Percentiles rank a stretch among this genome's conserved stretches.
phyloP scores from a whole-genome alignment of 495 filamentous ascomycete genomes.

The Aspergillus sclerotiicarbonarius region DNA sequence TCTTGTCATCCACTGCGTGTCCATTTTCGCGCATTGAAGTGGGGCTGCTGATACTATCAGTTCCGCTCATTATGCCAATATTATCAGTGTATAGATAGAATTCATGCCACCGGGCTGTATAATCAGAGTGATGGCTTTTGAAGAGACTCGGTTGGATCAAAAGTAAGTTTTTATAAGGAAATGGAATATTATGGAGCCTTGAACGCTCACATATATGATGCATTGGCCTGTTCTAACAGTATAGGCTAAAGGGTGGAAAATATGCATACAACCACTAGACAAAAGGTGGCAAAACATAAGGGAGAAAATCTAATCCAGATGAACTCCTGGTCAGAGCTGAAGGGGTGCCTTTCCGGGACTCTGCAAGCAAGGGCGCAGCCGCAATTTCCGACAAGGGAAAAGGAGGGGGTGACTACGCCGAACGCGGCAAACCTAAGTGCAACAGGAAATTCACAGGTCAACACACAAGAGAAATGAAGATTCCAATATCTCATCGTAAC shows the following conservation, averaged over 20 bases:
- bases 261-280: background rate
- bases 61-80: too few relatives aligned
- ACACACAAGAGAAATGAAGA: too few relatives aligned
- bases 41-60: too few relatives aligned
- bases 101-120: too few relatives aligned
- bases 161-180: too few relatives aligned
- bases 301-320: constrained; percentile 1
- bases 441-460: constrained; percentile 10
- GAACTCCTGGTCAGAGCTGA: background rate
- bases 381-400: constrained; percentile 8
- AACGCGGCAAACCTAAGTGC: constrained; percentile 8
- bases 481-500: too few relatives aligned
- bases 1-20: background rate
- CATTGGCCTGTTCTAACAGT: background rate
- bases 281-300: background rate
- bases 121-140: too few relatives aligned
- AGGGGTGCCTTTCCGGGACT: constrained; percentile 1
- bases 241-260: background rate
- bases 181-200: too few relatives aligned
- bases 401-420: constrained; percentile 5
- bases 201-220: background rate
- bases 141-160: too few relatives aligned
- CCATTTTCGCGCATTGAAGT: too few relatives aligned
- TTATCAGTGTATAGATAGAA: too few relatives aligned
- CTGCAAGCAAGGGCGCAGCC: constrained; percentile 1